Conservation (phyloP, 208 protist species). For the Leptomonas seymouri region DNA sequence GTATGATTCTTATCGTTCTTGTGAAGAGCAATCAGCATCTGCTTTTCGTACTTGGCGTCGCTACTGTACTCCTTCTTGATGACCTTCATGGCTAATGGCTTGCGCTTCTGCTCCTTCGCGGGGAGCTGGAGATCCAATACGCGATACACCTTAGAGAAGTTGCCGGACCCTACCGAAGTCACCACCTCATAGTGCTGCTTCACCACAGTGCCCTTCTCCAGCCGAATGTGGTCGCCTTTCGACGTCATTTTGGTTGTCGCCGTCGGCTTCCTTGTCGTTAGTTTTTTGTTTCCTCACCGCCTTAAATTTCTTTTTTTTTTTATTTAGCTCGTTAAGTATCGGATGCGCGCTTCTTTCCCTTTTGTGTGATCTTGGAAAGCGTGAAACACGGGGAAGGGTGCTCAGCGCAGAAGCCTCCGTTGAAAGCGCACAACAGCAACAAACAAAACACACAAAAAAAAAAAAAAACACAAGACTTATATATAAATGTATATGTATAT, state of each 20-base stretch:
- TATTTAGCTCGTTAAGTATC: neutral
- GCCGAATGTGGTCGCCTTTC: conserved; percentile 52
- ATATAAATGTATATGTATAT: too few species aligned
- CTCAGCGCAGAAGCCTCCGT: too few species aligned
- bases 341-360: too few species aligned
- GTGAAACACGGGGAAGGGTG: too few species aligned
- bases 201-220: conserved; percentile 62
- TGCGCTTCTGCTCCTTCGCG: conserved; percentile 15
- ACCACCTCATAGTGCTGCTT: conserved; percentile 66
- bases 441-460: too few species aligned
- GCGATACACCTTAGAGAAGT: conserved; percentile 88
- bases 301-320: conserved; percentile 2
- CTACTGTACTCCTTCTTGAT: conserved; percentile 81
- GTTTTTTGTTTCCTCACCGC: neutral
- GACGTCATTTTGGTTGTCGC: conserved; percentile 36
- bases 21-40: conserved; percentile 71
- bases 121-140: conserved; percentile 41
- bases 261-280: conserved; percentile 9
- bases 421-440: too few species aligned
- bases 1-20: conserved; percentile 46
- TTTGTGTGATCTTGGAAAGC: too few species aligned
- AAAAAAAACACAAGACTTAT: too few species aligned
- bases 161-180: conserved; percentile 69
- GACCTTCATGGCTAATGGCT: conserved; percentile 77
- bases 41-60: conserved; percentile 78